Base-by-base conservation (phyloP, 1,284 basidiomycete species). In the Rhizoctonia solani region DNA sequence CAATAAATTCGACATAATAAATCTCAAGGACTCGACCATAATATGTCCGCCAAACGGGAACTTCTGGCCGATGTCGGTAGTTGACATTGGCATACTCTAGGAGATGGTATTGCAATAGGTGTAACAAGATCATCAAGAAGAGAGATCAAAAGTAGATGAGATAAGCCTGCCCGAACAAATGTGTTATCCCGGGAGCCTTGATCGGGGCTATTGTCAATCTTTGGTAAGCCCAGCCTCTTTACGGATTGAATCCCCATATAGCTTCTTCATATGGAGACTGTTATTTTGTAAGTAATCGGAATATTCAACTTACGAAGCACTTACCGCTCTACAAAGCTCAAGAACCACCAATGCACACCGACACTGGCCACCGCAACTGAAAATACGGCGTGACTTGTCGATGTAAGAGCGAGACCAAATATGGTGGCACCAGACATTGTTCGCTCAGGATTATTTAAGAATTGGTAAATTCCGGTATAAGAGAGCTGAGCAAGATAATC, bases 161-260 rank as follows among this genome's bases (percentile, higher is more conserved):
- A 46, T 4, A 19, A 37, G 50, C 50, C n/a, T 34, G 46, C 61
- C 50, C 49, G n/a, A 5, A 53, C 49, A 32, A 44, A 65, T 16
- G 50, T 42, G n/a, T 65, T 54, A 23, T 65, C 27, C 4, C 39
- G 41, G n/a, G 19, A 9, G 5, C 8, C 8, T 21, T 19, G 8
- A 19, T 46, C 44, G n/a, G n/a, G n/a, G n/a, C n/a, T n/a, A n/a
- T n/a, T n/a, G n/a, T n/a, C n/a, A n/a, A n/a, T n/a, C n/a, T n/a
- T 98, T 97, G 69, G 95, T 93, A 71, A 98, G 89, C 37, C 96
- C 97, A 5, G 95, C 95, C 69, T 98, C 96, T 75, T 93, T 93
- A 70, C 95, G 87, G 19, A 99, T 81, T 4, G 91, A 88, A 73
- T 95, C 87, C 14, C 96, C 96, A 76, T 98, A 99, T 16, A 98